A percentile compares a stretch with the other conserved stretches of the same genome.
phyloP scores from a whole-genome alignment of 2,329 filamentous ascomycete species.

The Fusarium oligoseptatum region DNA sequence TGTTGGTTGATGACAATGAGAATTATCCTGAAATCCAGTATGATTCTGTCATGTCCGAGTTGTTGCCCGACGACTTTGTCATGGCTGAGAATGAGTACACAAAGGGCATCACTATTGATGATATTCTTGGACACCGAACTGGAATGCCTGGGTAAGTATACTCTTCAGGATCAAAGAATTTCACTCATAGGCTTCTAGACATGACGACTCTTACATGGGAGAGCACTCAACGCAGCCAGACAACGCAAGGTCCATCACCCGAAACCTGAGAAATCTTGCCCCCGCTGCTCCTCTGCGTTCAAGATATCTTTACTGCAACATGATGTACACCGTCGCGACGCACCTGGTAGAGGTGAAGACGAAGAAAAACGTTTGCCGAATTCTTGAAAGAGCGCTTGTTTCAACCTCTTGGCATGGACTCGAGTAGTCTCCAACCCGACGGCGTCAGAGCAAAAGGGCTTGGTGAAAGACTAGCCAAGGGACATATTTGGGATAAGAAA shows the following conservation, averaged over 20 bases:
- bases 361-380: not conserved
- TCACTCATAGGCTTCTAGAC: accelerated
- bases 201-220: constrained; percentile 23
- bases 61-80: constrained; percentile 15
- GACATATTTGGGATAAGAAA: constrained; percentile 28
- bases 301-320: constrained; percentile 23
- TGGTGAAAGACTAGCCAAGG: not conserved
- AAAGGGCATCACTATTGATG: not conserved
- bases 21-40: not conserved
- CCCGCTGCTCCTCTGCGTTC: not conserved
- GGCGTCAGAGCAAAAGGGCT: not conserved
- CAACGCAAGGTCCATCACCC: not conserved
- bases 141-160: constrained; percentile 7
- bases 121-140: constrained; percentile 17
- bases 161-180: not conserved
- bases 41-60: constrained; percentile 2
- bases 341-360: constrained; percentile 2
- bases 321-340: constrained; percentile 23
- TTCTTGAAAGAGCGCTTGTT: constrained; percentile 3
- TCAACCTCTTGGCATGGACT: not conserved
- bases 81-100: constrained; percentile 6
- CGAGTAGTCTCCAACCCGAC: constrained; percentile 13
- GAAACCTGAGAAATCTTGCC: constrained; percentile 19
- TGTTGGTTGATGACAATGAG: not conserved
- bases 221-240: not conserved